Evolutionary conservation across 2,329 filamentous ascomycete species (phyloP).

Genomic region (Fusarium vanettenii): DNA sequence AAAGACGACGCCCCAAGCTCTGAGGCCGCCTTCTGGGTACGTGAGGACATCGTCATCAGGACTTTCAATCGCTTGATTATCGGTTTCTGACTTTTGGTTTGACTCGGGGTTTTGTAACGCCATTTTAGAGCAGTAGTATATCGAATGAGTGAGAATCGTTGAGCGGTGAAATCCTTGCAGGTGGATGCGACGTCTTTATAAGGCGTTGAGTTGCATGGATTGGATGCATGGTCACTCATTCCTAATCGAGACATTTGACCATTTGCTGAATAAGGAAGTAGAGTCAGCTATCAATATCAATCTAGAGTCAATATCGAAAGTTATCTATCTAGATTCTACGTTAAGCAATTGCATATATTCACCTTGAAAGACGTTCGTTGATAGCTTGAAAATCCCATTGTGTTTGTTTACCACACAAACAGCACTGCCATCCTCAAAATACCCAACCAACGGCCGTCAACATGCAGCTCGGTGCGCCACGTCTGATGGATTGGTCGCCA

Average conservation of each 20-base stretch:
- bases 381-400: too few relatives aligned
- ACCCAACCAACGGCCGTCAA: background rate
- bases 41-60: background rate
- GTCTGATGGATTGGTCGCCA: background rate
- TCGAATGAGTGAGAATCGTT: background rate
- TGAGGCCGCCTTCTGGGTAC: background rate
- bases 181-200: background rate
- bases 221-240: background rate
- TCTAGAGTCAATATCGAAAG: background rate
- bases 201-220: background rate
- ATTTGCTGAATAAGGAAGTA: background rate
- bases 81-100: background rate
- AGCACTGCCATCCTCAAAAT: too few relatives aligned
- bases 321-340: background rate
- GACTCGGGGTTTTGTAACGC: background rate
- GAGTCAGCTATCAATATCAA: background rate
- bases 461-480: background rate
- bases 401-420: too few relatives aligned
- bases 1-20: background rate
- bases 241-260: background rate
- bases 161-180: background rate
- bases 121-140: background rate
- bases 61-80: background rate
- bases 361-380: background rate
- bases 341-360: background rate